Evolutionary conservation across 805 yeast genomes (phyloP).

Genomic region (Yarrowia sp.): DNA sequence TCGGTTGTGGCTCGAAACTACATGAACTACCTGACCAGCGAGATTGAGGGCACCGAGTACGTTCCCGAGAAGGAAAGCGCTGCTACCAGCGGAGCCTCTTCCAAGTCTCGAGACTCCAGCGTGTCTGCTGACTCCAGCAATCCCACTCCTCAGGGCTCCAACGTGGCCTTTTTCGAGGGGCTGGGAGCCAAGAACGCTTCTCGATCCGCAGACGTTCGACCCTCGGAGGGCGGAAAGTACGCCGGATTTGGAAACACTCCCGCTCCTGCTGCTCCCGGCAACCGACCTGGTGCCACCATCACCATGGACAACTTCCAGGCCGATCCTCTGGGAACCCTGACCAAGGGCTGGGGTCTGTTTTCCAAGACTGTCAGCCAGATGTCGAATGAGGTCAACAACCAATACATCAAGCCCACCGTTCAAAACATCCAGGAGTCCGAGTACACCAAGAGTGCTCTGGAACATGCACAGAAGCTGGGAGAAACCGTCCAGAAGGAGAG

Average conservation of each 20-base stretch:
- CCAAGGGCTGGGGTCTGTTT: slow-evolving; percentile 93
- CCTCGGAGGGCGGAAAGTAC: slow-evolving; percentile 87
- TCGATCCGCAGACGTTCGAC: slow-evolving; percentile 77
- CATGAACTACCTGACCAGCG: slow-evolving; percentile 72
- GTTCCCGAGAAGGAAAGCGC: slow-evolving; percentile 21
- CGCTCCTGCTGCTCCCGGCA: slow-evolving; percentile 7
- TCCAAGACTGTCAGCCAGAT: slow-evolving; percentile 82
- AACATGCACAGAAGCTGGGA: slow-evolving; percentile 96
- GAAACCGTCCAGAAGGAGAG: slow-evolving; percentile 90
- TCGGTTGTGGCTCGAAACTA: slow-evolving; percentile 94
- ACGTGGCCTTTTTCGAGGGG: slow-evolving; percentile 77
- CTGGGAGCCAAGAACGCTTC: slow-evolving; percentile 68
- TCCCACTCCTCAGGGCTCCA: too few relatives aligned
- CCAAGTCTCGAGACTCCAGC: slow-evolving; percentile 37
- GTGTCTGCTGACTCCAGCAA: background rate
- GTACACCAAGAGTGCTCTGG: slow-evolving; percentile 70
- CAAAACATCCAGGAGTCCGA: slow-evolving; percentile 78
- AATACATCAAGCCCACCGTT: slow-evolving; percentile 87
- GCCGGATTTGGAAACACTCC: slow-evolving; percentile 31
- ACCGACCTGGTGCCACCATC: slow-evolving; percentile 24
- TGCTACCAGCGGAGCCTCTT: background rate
- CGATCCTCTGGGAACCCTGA: slow-evolving; percentile 87
- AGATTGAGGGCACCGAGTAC: slow-evolving; percentile 69
- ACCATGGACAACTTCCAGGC: slow-evolving; percentile 41
- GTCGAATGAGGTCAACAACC: slow-evolving; percentile 77